Conservation (phyloP, 495 filamentous ascomycete genomes). For the Neurospora intermedia region DNA sequence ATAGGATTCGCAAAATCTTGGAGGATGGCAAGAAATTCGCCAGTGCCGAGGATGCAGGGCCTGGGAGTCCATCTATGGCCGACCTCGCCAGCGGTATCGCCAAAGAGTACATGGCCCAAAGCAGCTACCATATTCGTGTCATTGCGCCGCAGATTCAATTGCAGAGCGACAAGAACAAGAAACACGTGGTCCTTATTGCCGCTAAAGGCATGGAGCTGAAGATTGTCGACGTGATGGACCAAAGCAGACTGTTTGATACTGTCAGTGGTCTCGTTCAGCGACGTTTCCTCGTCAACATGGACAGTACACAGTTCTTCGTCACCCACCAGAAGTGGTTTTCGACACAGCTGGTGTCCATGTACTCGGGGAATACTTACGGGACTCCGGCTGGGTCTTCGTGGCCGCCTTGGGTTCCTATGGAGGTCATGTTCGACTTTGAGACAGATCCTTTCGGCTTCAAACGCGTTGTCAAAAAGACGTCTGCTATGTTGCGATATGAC, state of each 20-base stretch:
- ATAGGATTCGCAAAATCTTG: constrained; percentile 78
- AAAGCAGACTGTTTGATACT: constrained; percentile 79
- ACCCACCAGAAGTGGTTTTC: constrained; percentile 83
- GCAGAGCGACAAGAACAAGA: constrained; percentile 94
- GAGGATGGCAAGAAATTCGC: constrained; percentile 78
- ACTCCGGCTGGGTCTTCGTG: constrained; percentile 74
- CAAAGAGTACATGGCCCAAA: constrained; percentile 84
- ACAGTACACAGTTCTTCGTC: constrained; percentile 95
- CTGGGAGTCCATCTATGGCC: constrained; percentile 35
- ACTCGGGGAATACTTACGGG: constrained; percentile 87
- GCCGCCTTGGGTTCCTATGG: constrained; percentile 96
- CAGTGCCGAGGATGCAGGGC: constrained; percentile 50
- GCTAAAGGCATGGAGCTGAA: constrained; percentile 96
- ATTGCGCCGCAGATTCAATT: constrained; percentile 96
- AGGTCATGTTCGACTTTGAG: constrained; percentile 95
- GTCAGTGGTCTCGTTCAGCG: constrained; percentile 92
- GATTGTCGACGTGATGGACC: constrained; percentile 95
- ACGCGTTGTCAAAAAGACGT: constrained; percentile 87
- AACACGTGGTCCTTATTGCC: constrained; percentile 83
- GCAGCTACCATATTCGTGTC: constrained; percentile 85
- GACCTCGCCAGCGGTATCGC: constrained; percentile 65
- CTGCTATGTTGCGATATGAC: constrained; percentile 85
- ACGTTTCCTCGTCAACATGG: constrained; percentile 86
- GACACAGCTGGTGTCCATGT: constrained; percentile 72
- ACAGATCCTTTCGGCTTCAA: constrained; percentile 90